phyloP scores from a whole-genome alignment of 169 alveolate genomes.

The Eimeria mitis region DNA sequence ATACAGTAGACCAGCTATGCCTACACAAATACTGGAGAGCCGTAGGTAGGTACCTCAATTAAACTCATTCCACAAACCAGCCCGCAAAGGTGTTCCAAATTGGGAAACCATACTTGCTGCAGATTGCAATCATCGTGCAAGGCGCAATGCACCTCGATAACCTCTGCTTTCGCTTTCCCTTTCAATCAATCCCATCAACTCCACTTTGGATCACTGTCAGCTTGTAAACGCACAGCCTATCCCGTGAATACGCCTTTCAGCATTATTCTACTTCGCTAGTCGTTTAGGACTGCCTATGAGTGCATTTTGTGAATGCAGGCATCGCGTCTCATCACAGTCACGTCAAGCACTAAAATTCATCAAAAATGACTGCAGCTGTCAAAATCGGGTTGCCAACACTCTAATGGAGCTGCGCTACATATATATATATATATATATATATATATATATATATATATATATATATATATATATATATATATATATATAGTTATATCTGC shows the following conservation, averaged over 20 bases:
- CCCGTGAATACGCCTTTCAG: neutral
- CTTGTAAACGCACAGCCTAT: neutral
- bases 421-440: too few species aligned
- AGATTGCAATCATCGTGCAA: neutral
- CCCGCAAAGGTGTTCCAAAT: neutral
- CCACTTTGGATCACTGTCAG: too few species aligned
- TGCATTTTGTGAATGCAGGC: neutral
- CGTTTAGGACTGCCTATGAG: neutral
- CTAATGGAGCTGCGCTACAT: too few species aligned
- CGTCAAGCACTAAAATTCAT: too few species aligned
- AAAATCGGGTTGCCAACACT: too few species aligned
- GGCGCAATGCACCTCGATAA: neutral
- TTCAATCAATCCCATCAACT: neutral
- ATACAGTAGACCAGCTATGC: neutral
- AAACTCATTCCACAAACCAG: neutral
- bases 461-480: too few species aligned
- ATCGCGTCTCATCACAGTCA: too few species aligned
- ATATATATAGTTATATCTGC: too few species aligned
- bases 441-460: too few species aligned
- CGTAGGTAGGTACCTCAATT: neutral
- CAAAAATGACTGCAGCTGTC: too few species aligned
- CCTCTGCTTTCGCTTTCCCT: neutral
- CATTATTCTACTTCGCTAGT: neutral
- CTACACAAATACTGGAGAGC: neutral
- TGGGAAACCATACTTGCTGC: neutral